Base-by-base conservation (phyloP, 2,329 filamentous ascomycete genomes). In the Curvularia lunata region DNA sequence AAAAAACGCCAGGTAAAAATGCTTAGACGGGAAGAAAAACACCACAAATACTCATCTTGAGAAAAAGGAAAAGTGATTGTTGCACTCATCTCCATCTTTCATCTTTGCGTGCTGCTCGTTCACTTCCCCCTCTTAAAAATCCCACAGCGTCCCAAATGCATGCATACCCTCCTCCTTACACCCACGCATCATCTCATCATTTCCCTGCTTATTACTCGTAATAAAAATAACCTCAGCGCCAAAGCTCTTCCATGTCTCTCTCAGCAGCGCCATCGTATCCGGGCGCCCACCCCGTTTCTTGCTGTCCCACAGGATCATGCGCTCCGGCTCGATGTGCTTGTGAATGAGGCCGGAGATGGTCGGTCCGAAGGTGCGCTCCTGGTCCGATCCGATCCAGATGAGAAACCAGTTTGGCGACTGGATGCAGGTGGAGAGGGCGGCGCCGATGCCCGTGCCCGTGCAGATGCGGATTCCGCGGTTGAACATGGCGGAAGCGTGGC, bases 131-230 rank as follows among this genome's bases (percentile, higher is more conserved):
- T 6, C n/a, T 21, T 58, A 74, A 53, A 75, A 75, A 30, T 75
- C 73, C 73, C 73, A 75, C 18, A 75, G 46, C 6, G 73, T 75
- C 1, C 73, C 73, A 58, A 75, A 75, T 6, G 73, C 73, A 52
- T 73, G 71, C 61, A 75, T 43, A 4, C 73, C 72, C 10, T 64
- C 70, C 37, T 53, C 64, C 10, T 66, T 61, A 55, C 73, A 75
- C 2, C 73, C 73, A 37, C 70, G 69, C 72, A 75, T 75, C 72
- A 75, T 75, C 66, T 75, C 72, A 60, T 75, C 71, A 30, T 75
- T 75, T 0, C 73, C 73, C 50, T 72, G 69, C 64, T 69, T 72
- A 27, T 75, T 75, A 9, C 65, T 70, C 18, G 73, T 75, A 46
- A 75, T 75, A 60, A 75, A 75, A 41, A 75, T 75, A 23, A 74